Conservation (phyloP, 2,329 filamentous ascomycete genomes). For the Zymoseptoria passerinii region DNA sequence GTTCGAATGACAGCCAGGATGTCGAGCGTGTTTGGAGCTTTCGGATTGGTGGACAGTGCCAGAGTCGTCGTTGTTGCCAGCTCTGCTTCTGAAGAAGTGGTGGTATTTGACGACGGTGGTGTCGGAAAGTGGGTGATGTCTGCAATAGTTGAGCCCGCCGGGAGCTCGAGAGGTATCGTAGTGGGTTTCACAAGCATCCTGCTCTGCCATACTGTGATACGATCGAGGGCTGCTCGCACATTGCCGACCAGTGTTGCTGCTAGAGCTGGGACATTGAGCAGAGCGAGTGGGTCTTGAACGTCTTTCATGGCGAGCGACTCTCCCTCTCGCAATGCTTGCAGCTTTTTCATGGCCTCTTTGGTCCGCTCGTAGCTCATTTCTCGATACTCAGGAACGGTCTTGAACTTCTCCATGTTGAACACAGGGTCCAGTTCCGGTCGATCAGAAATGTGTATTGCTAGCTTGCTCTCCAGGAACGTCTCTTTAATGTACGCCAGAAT, state of each 20-base stretch:
- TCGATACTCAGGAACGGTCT: slow-evolving; percentile 8
- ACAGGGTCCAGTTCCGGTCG: slow-evolving; percentile 36
- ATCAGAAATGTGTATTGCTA: slow-evolving; percentile 20
- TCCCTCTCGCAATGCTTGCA: slow-evolving; percentile 5
- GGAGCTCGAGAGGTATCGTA: background rate
- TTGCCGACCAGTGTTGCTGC: slow-evolving; percentile 18
- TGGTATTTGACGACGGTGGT: background rate
- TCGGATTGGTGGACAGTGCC: background rate
- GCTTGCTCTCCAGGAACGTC: slow-evolving; percentile 28
- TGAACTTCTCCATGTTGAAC: slow-evolving; percentile 12
- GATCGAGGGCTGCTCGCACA: slow-evolving; percentile 23
- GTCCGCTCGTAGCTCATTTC: slow-evolving; percentile 18
- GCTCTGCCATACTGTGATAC: slow-evolving; percentile 38
- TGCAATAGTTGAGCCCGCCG: background rate
- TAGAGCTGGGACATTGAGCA: slow-evolving; percentile 24
- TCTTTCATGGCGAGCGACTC: slow-evolving; percentile 12
- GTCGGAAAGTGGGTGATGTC: slow-evolving; percentile 11
- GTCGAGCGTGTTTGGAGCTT: background rate
- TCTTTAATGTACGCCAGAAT: slow-evolving; percentile 75
- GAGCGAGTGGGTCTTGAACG: slow-evolving; percentile 8
- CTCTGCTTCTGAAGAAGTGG: background rate
- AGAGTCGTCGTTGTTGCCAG: background rate
- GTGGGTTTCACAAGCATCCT: slow-evolving; percentile 20
- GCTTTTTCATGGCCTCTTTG: slow-evolving; percentile 10
- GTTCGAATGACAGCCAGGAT: background rate